Conservation (phyloP, 768 basidiomycete genomes). For the Mycena leptocephala region DNA sequence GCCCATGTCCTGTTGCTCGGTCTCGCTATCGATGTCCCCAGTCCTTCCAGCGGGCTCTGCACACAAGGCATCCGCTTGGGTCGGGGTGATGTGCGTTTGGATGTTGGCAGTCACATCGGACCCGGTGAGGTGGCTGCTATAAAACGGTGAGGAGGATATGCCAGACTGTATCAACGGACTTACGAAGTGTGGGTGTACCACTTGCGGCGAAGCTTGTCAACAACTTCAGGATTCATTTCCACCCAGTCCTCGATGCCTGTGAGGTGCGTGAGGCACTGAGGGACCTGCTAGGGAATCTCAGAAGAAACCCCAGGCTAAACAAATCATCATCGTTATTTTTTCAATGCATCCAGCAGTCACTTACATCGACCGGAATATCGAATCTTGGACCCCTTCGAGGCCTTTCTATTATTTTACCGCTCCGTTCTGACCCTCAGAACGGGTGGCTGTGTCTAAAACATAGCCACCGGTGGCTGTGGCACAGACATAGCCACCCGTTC, state of each 20-base stretch:
- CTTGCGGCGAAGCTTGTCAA: neutral
- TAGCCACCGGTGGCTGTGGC: no score
- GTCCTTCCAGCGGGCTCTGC: neutral
- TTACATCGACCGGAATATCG: neutral
- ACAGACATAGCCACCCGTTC: no score
- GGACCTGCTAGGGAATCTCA: neutral
- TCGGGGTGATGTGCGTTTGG: neutral
- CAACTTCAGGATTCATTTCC: neutral
- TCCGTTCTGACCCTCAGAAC: no score
- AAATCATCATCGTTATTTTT: neutral
- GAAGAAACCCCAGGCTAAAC: neutral
- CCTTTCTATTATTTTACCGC: neutral
- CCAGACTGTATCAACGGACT: neutral
- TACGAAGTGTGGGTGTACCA: slow-evolving; percentile 6
- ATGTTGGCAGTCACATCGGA: neutral
- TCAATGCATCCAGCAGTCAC: neutral
- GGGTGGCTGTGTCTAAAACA: no score
- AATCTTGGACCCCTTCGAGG: neutral
- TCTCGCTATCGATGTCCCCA: neutral
- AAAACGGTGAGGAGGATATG: neutral
- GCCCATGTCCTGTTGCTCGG: neutral
- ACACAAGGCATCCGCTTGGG: neutral
- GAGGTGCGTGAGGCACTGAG: neutral
- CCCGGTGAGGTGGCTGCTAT: neutral
- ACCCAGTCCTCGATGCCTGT: neutral